A percentile compares a stretch with the other conserved stretches of the same genome.
Conservation (phyloP, 345 rosid species). For the Hypericum perforatum region DNA sequence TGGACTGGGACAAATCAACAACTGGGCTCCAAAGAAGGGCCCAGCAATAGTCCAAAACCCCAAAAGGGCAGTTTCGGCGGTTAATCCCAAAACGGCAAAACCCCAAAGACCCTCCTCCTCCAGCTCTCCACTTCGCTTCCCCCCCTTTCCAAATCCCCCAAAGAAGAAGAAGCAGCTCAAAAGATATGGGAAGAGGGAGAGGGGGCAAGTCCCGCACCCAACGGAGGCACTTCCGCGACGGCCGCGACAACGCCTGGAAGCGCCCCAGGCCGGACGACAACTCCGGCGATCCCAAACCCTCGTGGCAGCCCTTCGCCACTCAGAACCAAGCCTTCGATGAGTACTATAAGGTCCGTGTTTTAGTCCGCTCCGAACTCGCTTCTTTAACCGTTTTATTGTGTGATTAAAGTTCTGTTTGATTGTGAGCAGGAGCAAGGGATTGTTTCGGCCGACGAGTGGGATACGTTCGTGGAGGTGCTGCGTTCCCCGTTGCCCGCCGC, state of each 20-base stretch:
- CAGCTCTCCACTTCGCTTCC: no score
- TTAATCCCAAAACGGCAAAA: no score
- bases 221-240: conserved; percentile 51
- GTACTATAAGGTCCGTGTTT: conserved; percentile 59
- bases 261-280: conserved; percentile 47
- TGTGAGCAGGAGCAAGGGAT: conserved; percentile 71
- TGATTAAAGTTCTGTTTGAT: background rate
- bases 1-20: no score
- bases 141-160: no score
- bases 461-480: conserved; percentile 53
- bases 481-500: conserved; percentile 87
- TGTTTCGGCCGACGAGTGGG: conserved; percentile 74
- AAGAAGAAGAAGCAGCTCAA: no score
- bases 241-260: conserved; percentile 63
- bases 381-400: background rate
- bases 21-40: no score
- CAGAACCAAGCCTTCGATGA: conserved; percentile 68
- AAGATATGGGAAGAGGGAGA: conserved; percentile 42
- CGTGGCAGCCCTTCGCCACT: conserved; percentile 55
- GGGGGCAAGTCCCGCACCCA: conserved; percentile 53
- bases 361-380: background rate
- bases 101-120: no score
- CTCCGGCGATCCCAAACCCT: conserved; percentile 16
- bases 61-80: no score
- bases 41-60: no score